Base-by-base conservation (phyloP, 352 stramenopile species). In the Elongisporangium anandrum region DNA sequence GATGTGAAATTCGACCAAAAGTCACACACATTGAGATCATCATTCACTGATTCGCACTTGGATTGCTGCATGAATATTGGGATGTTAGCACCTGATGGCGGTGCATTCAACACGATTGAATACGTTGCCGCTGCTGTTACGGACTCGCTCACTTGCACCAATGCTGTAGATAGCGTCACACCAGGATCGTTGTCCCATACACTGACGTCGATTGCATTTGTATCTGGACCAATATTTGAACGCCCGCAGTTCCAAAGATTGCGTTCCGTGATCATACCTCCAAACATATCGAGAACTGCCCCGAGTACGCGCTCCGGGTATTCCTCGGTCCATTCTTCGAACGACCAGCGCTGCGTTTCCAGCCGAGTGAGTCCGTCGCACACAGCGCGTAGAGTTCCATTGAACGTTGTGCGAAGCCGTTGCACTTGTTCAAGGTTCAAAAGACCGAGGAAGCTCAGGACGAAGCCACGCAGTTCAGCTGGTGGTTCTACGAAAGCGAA, bases 161-260 rank as follows among this genome's bases (percentile, higher is more conserved):
- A 39, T 10, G 56, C 6, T 4, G 52, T 70, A 2, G 83, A 91
- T 2, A 91, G 52, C 5, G 83, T 93, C 12, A 93, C 62, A 3
- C 81, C 81, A 7, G 81, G 69, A 20, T 93, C 83, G 47, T 93
- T 93, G 50, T 93, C 83, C 81, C 81, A 88, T n/a, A 91, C 67
- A 23, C 65, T 93, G 24, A 91, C 72, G 26, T 77, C 67, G 24
- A 91, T 68, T 16, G 34, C 16, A 12, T 51, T 75, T 52, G 55
- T 80, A 7, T 38, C 56, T 4, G 73, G 68, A 19, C 69, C 60
- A 52, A 90, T 88, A 3, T 53, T 66, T 0, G 64, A 68, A 59
- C 79, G 72, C 0, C 81, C 83, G 20, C 83, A 93, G 38, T 90
- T 88, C 81, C 81, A 93, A 0, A 85, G 56, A 63, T 88, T 79